Conservation (phyloP, 2,329 filamentous ascomycete species). For the Sphaerulina musiva region DNA sequence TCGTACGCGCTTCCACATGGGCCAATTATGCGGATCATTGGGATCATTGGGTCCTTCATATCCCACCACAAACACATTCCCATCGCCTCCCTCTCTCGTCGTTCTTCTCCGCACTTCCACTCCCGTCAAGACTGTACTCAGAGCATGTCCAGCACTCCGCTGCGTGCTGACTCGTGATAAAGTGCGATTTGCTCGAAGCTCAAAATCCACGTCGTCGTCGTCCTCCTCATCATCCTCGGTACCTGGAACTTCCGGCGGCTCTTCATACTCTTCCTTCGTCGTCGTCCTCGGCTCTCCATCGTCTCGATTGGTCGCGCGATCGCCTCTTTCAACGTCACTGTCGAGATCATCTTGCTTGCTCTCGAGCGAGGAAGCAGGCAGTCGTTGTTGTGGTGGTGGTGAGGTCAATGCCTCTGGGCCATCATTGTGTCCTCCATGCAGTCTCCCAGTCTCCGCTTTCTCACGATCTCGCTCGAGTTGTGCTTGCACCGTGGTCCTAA, state of each 20-base stretch:
- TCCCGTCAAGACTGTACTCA: conserved; percentile 34
- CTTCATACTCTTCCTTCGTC: conserved; percentile 10
- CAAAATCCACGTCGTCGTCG: conserved; percentile 23
- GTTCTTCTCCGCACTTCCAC: conserved; percentile 34
- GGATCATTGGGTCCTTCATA: conserved; percentile 35
- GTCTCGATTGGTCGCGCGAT: not conserved
- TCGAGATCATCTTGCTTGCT: conserved; percentile 21
- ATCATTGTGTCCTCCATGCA: not conserved
- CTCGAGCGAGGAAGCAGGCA: conserved; percentile 15
- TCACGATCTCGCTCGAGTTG: conserved; percentile 25
- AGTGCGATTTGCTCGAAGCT: conserved; percentile 19
- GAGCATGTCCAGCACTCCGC: conserved; percentile 30
- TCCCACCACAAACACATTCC: conserved; percentile 37
- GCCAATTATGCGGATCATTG: conserved; percentile 37
- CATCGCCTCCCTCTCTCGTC: conserved; percentile 34
- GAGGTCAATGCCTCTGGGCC: not conserved
- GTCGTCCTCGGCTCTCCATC: conserved; percentile 3
- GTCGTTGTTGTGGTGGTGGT: not conserved
- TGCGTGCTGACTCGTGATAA: conserved; percentile 30
- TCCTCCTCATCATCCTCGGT: conserved; percentile 18
- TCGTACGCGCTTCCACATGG: conserved; percentile 25
- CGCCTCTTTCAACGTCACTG: conserved; percentile 16
- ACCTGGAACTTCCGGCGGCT: conserved; percentile 15
- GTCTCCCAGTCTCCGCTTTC: conserved; percentile 10
- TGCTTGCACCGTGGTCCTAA: conserved; percentile 20